Evolutionary conservation across 1,284 basidiomycete species (phyloP).

Genomic region (Tilletia horrida): DNA sequence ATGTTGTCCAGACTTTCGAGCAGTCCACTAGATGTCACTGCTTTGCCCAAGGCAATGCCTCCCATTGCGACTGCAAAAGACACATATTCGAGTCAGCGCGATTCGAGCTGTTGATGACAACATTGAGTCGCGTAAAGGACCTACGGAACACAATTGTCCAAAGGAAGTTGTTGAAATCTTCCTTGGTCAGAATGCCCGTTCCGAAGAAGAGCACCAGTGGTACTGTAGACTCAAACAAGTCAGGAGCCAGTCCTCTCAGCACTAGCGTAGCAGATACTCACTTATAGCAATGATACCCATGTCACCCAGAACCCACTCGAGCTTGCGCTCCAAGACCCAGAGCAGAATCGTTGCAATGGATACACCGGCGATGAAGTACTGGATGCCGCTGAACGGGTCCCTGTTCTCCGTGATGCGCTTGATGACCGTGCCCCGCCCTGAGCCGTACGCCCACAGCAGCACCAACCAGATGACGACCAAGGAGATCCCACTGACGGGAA

Average conservation of each 20-base stretch:
- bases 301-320: slow-evolving; percentile 79
- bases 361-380: slow-evolving; percentile 85
- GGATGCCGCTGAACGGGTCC: slow-evolving; percentile 68
- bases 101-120: too few species aligned
- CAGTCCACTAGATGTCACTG: slow-evolving; percentile 83
- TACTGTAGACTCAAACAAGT: slow-evolving; percentile 52
- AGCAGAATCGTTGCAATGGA: slow-evolving; percentile 81
- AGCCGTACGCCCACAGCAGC: slow-evolving; percentile 77
- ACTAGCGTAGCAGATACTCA: not conserved
- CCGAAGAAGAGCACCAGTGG: slow-evolving; percentile 93
- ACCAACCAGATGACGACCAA: slow-evolving; percentile 87
- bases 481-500: slow-evolving; percentile 82
- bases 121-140: slow-evolving; percentile 63
- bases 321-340: slow-evolving; percentile 83
- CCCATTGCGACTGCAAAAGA: slow-evolving; percentile 67
- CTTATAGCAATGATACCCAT: slow-evolving; percentile 90
- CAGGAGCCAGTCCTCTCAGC: not conserved
- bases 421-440: slow-evolving; percentile 63
- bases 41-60: slow-evolving; percentile 91
- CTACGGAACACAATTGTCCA: slow-evolving; percentile 52
- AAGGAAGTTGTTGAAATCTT: slow-evolving; percentile 55
- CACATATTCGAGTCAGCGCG: not conserved
- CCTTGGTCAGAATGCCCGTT: slow-evolving; percentile 89
- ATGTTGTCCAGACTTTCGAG: slow-evolving; percentile 60
- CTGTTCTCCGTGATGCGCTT: slow-evolving; percentile 40